phyloP scores from a whole-genome alignment of 805 yeast species.

The Starmera dryadoides region DNA sequence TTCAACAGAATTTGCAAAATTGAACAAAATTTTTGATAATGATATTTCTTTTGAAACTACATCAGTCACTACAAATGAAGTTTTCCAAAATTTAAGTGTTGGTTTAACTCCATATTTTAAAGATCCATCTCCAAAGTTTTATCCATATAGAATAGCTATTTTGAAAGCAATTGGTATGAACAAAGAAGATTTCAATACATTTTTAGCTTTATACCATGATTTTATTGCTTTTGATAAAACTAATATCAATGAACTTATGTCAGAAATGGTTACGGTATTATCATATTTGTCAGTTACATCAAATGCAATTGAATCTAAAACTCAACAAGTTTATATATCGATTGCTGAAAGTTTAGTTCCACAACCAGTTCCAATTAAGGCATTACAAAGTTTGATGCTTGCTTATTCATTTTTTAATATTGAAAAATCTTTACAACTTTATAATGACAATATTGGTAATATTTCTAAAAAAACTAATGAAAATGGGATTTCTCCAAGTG shows the following conservation, averaged over 20 bases:
- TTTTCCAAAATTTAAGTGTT: no score
- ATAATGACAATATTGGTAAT: constrained; percentile 36
- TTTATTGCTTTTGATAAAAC: constrained; percentile 31
- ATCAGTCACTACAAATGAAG: not conserved
- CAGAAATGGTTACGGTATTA: constrained; percentile 31
- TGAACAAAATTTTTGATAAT: not conserved
- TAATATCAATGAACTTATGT: constrained; percentile 34
- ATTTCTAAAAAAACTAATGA: constrained; percentile 26
- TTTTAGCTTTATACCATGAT: constrained; percentile 31
- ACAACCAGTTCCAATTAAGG: constrained; percentile 17
- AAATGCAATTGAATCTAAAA: constrained; percentile 1
- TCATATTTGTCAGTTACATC: constrained; percentile 32
- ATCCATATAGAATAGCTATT: constrained; percentile 10
- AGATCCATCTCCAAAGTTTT: constrained; percentile 5
- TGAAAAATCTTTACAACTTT: constrained; percentile 33
- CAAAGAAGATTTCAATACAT: constrained; percentile 21
- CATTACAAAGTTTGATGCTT: constrained; percentile 34
- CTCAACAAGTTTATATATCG: constrained; percentile 22
- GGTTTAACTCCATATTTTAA: constrained; percentile 1
- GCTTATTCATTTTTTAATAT: constrained; percentile 31
- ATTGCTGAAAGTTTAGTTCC: constrained; percentile 32
- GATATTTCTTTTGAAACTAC: not conserved
- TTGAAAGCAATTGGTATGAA: constrained; percentile 29
- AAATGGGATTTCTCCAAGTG: constrained; percentile 32
- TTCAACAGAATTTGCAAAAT: not conserved